These are phyloP conservation scores for Excoecaria cochinchinensis DNA, from an alignment of 345 rosid species.

Conservation along the genomic window DNA sequence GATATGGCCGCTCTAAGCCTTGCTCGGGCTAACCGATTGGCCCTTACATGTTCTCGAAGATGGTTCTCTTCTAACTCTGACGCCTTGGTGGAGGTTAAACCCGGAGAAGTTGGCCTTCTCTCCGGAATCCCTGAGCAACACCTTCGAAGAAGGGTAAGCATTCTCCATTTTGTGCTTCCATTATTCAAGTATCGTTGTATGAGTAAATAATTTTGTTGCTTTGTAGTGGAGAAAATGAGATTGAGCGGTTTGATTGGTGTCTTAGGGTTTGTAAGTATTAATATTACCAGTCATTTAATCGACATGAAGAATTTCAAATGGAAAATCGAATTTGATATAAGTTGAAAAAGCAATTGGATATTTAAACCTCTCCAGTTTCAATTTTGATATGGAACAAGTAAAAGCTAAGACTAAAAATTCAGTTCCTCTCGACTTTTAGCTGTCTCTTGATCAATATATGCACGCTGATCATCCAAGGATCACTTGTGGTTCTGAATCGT, in stretches of 20 bases:
- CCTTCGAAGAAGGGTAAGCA: constrained; percentile 57
- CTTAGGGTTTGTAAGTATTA: neutral
- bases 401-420: neutral
- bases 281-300: neutral
- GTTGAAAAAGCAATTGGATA: neutral
- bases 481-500: neutral
- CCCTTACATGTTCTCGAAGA: constrained; percentile 19
- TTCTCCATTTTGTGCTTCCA: neutral
- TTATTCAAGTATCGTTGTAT: neutral
- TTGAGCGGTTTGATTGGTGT: neutral
- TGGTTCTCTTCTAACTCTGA: constrained; percentile 42
- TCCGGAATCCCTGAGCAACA: constrained; percentile 93
- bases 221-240: neutral
- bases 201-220: neutral
- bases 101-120: constrained; percentile 85
- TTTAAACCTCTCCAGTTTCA: too few relatives aligned
- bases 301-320: neutral
- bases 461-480: neutral
- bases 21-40: constrained; percentile 9
- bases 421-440: neutral
- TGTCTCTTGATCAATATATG: neutral
- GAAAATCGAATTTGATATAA: neutral
- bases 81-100: constrained; percentile 70
- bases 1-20: constrained; percentile 22
- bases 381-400: neutral